A percentile compares a stretch with the other conserved stretches of the same genome.
Evolutionary conservation across 305 asterid genomes (phyloP).

Genomic region (Fraxinus xanthoxyloides): DNA sequence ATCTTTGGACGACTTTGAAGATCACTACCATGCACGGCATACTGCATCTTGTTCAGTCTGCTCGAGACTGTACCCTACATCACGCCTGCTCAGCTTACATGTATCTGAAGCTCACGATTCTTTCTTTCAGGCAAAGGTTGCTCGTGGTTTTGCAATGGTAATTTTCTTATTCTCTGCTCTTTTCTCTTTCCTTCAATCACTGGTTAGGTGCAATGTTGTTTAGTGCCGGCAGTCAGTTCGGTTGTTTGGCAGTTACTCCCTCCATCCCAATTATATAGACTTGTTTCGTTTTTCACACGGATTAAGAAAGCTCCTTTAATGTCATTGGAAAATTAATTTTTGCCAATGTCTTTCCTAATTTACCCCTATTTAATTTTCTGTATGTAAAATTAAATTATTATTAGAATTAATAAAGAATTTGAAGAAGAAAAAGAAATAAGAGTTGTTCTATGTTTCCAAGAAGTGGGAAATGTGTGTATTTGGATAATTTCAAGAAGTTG

Average conservation of each 20-base stretch:
- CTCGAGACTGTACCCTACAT: conserved; percentile 85
- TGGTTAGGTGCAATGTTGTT: neutral
- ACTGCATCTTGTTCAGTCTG: conserved; percentile 90
- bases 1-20: conserved; percentile 81
- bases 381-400: too few species aligned
- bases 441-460: too few species aligned
- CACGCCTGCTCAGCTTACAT: conserved; percentile 83
- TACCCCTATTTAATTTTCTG: too few species aligned
- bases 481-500: too few species aligned
- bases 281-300: too few species aligned
- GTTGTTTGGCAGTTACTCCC: neutral
- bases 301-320: too few species aligned
- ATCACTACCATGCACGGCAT: conserved; percentile 80
- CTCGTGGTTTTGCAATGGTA: conserved; percentile 89
- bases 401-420: too few species aligned
- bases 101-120: conserved; percentile 94
- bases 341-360: too few species aligned
- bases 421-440: too few species aligned
- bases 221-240: neutral
- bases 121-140: conserved; percentile 91
- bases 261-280: too few species aligned
- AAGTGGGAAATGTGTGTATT: too few species aligned
- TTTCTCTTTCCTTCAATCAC: neutral
- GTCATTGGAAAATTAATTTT: too few species aligned
- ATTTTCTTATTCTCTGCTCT: conserved; percentile 11